phyloP scores from a whole-genome alignment of 352 stramenopile genomes.

The Pseudoperonospora humuli region DNA sequence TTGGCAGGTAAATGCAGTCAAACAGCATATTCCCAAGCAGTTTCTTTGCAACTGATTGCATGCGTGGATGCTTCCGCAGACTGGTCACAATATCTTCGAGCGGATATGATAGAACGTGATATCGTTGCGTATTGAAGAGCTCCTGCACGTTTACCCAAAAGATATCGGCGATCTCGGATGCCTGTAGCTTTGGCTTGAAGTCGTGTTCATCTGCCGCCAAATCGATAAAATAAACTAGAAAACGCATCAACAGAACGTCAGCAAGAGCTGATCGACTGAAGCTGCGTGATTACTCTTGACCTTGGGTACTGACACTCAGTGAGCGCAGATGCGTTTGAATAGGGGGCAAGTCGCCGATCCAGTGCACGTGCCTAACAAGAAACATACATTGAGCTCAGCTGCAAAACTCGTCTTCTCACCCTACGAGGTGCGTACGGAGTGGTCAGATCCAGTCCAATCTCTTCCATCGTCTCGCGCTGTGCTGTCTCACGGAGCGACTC shows the following conservation, averaged over 20 bases:
- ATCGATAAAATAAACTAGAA: conserved; percentile 71
- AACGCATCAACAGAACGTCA: not conserved
- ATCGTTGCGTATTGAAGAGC: conserved; percentile 50
- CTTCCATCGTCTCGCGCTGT: conserved; percentile 69
- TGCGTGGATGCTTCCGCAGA: conserved; percentile 25
- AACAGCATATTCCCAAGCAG: conserved; percentile 58
- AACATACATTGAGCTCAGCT: conserved; percentile 3
- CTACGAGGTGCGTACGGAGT: conserved; percentile 24
- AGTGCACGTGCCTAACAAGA: conserved; percentile 47
- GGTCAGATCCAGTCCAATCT: conserved; percentile 71
- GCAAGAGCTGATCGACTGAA: not conserved
- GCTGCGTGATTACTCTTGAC: conserved; percentile 7
- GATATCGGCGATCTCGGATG: conserved; percentile 62
- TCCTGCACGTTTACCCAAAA: conserved; percentile 82
- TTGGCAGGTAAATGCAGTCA: conserved; percentile 65
- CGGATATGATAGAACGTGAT: conserved; percentile 47
- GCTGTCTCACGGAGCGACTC: conserved; percentile 66
- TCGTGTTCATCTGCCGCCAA: conserved; percentile 32
- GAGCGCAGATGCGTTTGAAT: conserved; percentile 58
- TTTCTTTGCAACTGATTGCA: conserved; percentile 25
- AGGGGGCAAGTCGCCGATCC: conserved; percentile 48
- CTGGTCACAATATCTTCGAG: conserved; percentile 48
- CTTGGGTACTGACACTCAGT: conserved; percentile 61
- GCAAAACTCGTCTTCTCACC: not conserved
- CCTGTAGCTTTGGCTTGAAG: conserved; percentile 48